These are phyloP conservation scores for Coffea humblotiana DNA, from an alignment of 305 asterid genomes.

Conservation along the genomic window DNA sequence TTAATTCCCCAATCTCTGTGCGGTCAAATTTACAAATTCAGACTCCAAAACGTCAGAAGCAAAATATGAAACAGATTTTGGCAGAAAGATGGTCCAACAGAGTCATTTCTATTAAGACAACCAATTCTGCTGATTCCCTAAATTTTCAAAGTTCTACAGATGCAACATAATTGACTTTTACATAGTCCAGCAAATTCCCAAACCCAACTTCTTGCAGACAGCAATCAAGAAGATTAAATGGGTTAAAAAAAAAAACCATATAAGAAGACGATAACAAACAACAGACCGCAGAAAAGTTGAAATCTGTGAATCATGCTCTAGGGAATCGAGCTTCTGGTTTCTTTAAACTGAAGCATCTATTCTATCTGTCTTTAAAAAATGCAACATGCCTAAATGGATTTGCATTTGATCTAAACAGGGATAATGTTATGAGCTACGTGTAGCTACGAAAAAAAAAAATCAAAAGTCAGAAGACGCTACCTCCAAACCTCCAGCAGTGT, in stretches of 20 bases:
- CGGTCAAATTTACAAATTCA: slow-evolving; percentile 19
- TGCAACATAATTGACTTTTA: not conserved
- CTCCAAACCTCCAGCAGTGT: slow-evolving; percentile 89
- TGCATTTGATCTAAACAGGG: not conserved
- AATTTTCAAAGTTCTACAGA: not conserved
- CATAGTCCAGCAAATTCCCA: not conserved
- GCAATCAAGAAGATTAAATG: not conserved
- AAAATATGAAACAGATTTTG: not conserved
- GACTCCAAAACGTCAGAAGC: not conserved
- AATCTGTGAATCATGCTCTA: not conserved
- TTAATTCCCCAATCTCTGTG: slow-evolving; percentile 84
- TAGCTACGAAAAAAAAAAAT: not conserved
- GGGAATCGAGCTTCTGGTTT: not conserved
- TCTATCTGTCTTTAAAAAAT: not conserved
- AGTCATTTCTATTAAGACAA: not conserved
- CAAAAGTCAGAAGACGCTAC: slow-evolving; percentile 31
- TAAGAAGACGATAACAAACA: not conserved
- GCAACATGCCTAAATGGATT: not conserved
- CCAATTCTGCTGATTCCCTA: not conserved
- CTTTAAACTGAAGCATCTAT: not conserved
- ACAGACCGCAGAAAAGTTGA: not conserved
- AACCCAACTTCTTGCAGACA: not conserved
- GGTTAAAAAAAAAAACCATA: not conserved
- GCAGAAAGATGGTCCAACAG: not conserved
- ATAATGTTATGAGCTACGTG: not conserved